Evolutionary conservation across 1,139 yeast genomes (phyloP).

Genomic region (Kluyveromyces marxianus): DNA sequence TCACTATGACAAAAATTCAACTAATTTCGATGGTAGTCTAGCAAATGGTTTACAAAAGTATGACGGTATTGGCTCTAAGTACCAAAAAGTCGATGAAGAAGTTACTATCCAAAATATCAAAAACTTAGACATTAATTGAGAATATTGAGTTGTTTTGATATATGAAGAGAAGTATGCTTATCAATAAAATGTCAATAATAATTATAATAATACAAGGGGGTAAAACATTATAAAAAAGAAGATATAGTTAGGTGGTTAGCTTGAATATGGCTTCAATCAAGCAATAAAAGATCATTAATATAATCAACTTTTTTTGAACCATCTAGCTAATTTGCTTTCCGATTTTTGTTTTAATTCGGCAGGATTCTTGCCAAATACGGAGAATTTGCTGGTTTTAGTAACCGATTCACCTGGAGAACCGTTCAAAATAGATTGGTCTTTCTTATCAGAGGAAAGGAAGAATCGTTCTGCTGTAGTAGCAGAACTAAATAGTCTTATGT

Average conservation of each 20-base stretch:
- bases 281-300: not conserved
- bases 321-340: slow-evolving; percentile 2
- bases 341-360: not conserved
- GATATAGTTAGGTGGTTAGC: not conserved
- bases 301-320: slow-evolving; percentile 3
- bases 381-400: not conserved
- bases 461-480: not conserved
- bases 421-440: not conserved
- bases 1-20: slow-evolving; percentile 6
- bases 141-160: not conserved
- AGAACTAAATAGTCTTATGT: slow-evolving; percentile 9
- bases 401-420: not conserved
- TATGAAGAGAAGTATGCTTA: not conserved
- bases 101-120: not conserved
- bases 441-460: not conserved
- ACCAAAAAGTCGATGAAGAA: slow-evolving; percentile 5
- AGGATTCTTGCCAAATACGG: not conserved
- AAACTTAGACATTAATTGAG: slow-evolving; percentile 2
- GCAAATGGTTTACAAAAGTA: slow-evolving; percentile 8
- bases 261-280: not conserved
- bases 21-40: slow-evolving; percentile 10
- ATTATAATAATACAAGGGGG: not conserved
- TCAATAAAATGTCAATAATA: not conserved
- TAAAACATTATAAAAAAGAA: not conserved
- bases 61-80: slow-evolving; percentile 6